Evolutionary conservation across 805 yeast genomes (phyloP), one percentile per base, ranked within the genome.

Genomic region (Candida schatavii): DNA sequence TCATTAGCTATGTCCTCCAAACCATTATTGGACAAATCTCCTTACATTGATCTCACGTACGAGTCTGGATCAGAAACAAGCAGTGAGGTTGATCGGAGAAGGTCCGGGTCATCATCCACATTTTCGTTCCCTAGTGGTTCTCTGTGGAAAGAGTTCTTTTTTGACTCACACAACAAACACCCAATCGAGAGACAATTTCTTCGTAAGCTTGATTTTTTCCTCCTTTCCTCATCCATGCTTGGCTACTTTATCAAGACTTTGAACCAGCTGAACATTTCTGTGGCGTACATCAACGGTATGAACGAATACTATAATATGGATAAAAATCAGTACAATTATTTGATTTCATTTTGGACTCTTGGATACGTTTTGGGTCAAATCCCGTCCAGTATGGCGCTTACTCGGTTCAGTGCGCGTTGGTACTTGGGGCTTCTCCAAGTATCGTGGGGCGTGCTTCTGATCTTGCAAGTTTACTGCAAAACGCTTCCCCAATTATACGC

Each of bases 131-230:
- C n/a, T n/a, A n/a, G n/a, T n/a, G 32, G 32, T 29, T 29, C 32
- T 14, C n/a, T 15, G 7, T 31, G 35, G 20, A 21, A 31, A 21
- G 36, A 34, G 5, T 55, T 38, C 34, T 38, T 59, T 21, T 51
- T 60, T 56, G 68, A 63, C 45, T 50, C 59, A 10, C 30, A 36
- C 6, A 71, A 68, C 42, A 68, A 70, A 41, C 58, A 59, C 35
- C 65, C 70, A 1, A 70, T 46, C 3, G 76, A 71, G 44, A 68
- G 71, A 37, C 63, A 59, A 21, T 56, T 80, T 28, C 44, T 66
- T 28, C 54, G 80, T 13, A 83, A 83, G 54, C 55, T 82, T 25
- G 88, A 83, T 48, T 39, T 77, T 4, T 47, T 77, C 15, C 60
- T 82, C 40, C 68, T 78, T 14, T 61, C 66, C 28, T 75, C 75